Evolutionary conservation across 805 yeast species (phyloP).

Genomic region (Barnettozyma sp.): DNA sequence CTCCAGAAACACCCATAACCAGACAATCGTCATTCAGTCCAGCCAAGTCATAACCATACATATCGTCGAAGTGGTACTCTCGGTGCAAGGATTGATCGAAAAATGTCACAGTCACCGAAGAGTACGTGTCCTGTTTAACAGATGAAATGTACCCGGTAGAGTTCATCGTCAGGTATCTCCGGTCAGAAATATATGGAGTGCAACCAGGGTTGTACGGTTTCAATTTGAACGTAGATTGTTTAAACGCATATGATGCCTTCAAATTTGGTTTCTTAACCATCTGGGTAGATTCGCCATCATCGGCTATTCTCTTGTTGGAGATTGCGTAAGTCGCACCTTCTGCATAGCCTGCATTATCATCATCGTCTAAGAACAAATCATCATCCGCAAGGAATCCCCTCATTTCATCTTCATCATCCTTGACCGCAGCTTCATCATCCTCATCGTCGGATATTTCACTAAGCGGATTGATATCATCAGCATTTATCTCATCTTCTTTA

Average conservation of each 20-base stretch:
- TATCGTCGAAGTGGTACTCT: constrained; percentile 83
- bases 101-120: constrained; percentile 79
- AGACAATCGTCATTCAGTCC: constrained; percentile 62
- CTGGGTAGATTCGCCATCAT: constrained; percentile 2
- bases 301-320: constrained; percentile 16
- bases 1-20: constrained; percentile 47
- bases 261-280: constrained; percentile 8
- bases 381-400: constrained; percentile 34
- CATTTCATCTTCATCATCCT: constrained; percentile 37
- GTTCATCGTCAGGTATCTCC: constrained; percentile 78
- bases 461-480: constrained; percentile 24
- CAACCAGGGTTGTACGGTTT: constrained; percentile 80
- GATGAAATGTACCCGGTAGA: constrained; percentile 77
- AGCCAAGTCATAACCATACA: constrained; percentile 65
- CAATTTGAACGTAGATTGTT: constrained; percentile 26
- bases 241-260: constrained; percentile 2
- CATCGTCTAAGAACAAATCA: constrained; percentile 57
- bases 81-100: constrained; percentile 70
- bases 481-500: constrained; percentile 24
- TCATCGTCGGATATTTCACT: constrained; percentile 22
- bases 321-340: constrained; percentile 34
- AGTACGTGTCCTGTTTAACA: constrained; percentile 50
- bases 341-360: constrained; percentile 35
- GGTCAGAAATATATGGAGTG: constrained; percentile 66
- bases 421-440: constrained; percentile 25